phyloP scores from a whole-genome alignment of 352 stramenopile species.

The Phytophthora rubi region DNA sequence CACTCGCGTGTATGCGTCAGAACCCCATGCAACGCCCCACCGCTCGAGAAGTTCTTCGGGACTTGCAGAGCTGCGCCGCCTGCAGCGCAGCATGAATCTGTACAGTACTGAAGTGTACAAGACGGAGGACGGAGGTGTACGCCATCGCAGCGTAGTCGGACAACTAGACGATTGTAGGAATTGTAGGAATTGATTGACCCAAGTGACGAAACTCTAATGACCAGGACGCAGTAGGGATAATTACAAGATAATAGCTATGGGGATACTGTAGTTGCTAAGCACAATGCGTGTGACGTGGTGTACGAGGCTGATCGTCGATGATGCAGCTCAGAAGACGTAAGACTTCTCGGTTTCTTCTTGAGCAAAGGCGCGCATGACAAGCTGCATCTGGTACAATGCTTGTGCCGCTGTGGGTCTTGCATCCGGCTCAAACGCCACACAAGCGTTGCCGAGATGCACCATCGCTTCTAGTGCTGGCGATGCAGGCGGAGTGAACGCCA shows the following conservation, averaged over 20 bases:
- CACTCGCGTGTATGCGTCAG: slow-evolving; percentile 40
- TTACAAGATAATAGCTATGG: slow-evolving; percentile 35
- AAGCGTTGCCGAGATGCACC: slow-evolving; percentile 44
- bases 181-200: neutral
- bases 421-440: slow-evolving; percentile 57
- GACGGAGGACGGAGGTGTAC: slow-evolving; percentile 1
- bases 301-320: slow-evolving; percentile 4
- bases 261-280: slow-evolving; percentile 14
- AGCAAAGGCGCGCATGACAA: slow-evolving; percentile 40
- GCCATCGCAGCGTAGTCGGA: slow-evolving; percentile 21
- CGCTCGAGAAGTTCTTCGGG: slow-evolving; percentile 21
- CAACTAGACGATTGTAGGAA: slow-evolving; percentile 30
- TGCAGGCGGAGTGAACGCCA: slow-evolving; percentile 36
- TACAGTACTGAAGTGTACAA: slow-evolving; percentile 3
- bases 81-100: slow-evolving; percentile 18
- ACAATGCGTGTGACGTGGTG: slow-evolving; percentile 1
- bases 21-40: slow-evolving; percentile 38
- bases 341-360: slow-evolving; percentile 44
- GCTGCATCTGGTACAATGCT: slow-evolving; percentile 63
- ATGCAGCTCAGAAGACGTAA: slow-evolving; percentile 28
- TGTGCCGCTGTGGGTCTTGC: slow-evolving; percentile 59
- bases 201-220: neutral
- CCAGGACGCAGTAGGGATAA: slow-evolving; percentile 18
- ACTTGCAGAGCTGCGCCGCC: slow-evolving; percentile 17
- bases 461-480: slow-evolving; percentile 37